A percentile compares a stretch with the other conserved stretches of the same genome.
phyloP scores from a whole-genome alignment of 768 basidiomycete genomes.

The Pleurotus cornucopiae region DNA sequence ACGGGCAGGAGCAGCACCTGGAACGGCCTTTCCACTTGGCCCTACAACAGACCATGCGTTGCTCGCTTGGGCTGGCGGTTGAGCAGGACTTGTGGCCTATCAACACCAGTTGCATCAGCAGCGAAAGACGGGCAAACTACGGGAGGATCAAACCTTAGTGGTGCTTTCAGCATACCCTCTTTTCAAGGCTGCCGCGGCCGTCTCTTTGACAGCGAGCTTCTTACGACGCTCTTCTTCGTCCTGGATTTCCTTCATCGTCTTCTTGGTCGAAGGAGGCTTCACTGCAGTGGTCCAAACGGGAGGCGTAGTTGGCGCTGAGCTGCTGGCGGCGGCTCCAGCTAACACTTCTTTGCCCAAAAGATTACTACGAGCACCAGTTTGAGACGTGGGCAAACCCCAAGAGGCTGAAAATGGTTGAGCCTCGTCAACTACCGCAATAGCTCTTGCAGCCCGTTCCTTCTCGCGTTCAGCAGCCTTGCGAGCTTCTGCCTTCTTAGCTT shows the following conservation, averaged over 20 bases:
- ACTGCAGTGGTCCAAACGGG: conserved; percentile 74
- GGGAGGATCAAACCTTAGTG: conserved; percentile 49
- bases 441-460: conserved; percentile 56
- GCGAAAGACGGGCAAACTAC: not conserved
- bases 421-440: conserved; percentile 47
- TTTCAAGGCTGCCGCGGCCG: conserved; percentile 50
- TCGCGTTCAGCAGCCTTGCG: conserved; percentile 74
- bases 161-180: conserved; percentile 79
- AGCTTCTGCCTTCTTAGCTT: conserved; percentile 75
- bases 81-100: conserved; percentile 16
- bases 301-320: conserved; percentile 19
- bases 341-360: conserved; percentile 40
- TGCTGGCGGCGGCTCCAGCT: conserved; percentile 15
- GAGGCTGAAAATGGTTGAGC: conserved; percentile 61
- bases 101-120: not conserved
- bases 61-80: conserved; percentile 18
- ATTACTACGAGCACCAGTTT: conserved; percentile 51
- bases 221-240: conserved; percentile 93
- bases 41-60: conserved; percentile 89
- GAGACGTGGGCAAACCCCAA: conserved; percentile 87
- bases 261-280: conserved; percentile 60
- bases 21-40: conserved; percentile 57
- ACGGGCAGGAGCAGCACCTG: conserved; percentile 29
- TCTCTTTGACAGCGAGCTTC: conserved; percentile 60
- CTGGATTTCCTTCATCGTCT: conserved; percentile 98